These are phyloP conservation scores for Rubia tinctorum DNA, from an alignment of 305 asterid species.

Conservation along the genomic window DNA sequence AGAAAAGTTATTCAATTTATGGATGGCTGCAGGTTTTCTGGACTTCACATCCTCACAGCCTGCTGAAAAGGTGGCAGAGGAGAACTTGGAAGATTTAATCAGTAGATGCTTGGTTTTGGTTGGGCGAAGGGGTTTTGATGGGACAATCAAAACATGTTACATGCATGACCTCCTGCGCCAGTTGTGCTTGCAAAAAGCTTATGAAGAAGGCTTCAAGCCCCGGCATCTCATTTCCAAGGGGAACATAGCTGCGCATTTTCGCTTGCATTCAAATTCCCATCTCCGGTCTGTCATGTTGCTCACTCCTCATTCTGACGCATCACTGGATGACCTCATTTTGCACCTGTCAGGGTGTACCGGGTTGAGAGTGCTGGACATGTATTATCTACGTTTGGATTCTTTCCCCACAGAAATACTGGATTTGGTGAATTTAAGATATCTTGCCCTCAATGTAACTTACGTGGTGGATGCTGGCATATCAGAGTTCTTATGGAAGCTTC, in stretches of 20 bases:
- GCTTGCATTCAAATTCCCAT: background rate
- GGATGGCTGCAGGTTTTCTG: conserved; percentile 29
- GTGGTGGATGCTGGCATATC: background rate
- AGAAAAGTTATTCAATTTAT: conserved; percentile 12
- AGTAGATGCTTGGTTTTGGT: conserved; percentile 18
- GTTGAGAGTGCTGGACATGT: background rate
- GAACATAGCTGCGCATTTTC: background rate
- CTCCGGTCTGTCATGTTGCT: background rate
- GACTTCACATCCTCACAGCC: background rate
- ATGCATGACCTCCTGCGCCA: conserved; percentile 24
- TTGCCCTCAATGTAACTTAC: background rate
- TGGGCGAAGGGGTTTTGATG: conserved; percentile 19
- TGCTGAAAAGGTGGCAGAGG: background rate
- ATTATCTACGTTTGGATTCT: background rate
- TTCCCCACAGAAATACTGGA: background rate
- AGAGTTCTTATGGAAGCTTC: background rate
- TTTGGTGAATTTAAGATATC: background rate
- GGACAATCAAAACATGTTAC: conserved; percentile 19
- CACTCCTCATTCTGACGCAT: background rate
- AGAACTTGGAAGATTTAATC: conserved; percentile 21
- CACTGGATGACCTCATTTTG: background rate
- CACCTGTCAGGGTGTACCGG: background rate
- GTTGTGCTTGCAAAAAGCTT: conserved; percentile 13
- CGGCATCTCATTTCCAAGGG: background rate
- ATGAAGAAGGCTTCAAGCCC: conserved; percentile 16